Conservation (phyloP, 2,329 filamentous ascomycete genomes). For the Aureobasidium sp. region DNA sequence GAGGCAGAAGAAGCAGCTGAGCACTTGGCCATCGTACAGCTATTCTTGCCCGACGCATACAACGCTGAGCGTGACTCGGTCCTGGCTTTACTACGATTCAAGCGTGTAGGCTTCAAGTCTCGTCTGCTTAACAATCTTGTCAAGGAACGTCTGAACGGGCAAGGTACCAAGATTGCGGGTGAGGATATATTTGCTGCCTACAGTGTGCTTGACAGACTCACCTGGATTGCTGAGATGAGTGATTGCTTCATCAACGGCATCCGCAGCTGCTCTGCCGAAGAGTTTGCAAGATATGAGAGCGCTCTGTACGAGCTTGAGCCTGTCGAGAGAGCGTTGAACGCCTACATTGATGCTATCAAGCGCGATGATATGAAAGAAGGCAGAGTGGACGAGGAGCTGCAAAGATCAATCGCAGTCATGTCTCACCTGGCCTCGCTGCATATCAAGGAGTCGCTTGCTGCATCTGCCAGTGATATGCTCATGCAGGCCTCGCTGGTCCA, state of each 20-base stretch:
- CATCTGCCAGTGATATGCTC: slow-evolving; percentile 69
- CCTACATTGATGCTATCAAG: slow-evolving; percentile 76
- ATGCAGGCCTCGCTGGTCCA: slow-evolving; percentile 72
- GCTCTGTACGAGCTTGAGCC: slow-evolving; percentile 83
- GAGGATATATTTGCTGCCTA: slow-evolving; percentile 74
- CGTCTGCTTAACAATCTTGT: slow-evolving; percentile 68
- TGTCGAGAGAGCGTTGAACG: slow-evolving; percentile 80
- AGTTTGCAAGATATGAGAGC: slow-evolving; percentile 71
- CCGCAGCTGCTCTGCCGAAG: slow-evolving; percentile 64
- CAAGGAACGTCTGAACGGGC: slow-evolving; percentile 65
- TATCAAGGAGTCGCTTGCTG: slow-evolving; percentile 59
- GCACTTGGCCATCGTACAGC: slow-evolving; percentile 78
- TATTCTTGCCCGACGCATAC: slow-evolving; percentile 82
- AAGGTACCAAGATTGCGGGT: slow-evolving; percentile 58
- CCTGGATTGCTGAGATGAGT: slow-evolving; percentile 76
- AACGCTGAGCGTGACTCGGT: slow-evolving; percentile 75
- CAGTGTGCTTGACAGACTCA: slow-evolving; percentile 75
- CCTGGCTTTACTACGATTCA: slow-evolving; percentile 80
- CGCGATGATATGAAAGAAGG: slow-evolving; percentile 79
- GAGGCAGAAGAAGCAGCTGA: slow-evolving; percentile 84
- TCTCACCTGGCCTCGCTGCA: slow-evolving; percentile 78
- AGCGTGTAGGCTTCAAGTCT: slow-evolving; percentile 81
- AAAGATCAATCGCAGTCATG: slow-evolving; percentile 75
- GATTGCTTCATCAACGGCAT: slow-evolving; percentile 77
- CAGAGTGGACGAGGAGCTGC: slow-evolving; percentile 71